These are phyloP conservation scores for Helotiales sp. DNA, from an alignment of 2,329 filamentous ascomycete species.

Conservation along the genomic window DNA sequence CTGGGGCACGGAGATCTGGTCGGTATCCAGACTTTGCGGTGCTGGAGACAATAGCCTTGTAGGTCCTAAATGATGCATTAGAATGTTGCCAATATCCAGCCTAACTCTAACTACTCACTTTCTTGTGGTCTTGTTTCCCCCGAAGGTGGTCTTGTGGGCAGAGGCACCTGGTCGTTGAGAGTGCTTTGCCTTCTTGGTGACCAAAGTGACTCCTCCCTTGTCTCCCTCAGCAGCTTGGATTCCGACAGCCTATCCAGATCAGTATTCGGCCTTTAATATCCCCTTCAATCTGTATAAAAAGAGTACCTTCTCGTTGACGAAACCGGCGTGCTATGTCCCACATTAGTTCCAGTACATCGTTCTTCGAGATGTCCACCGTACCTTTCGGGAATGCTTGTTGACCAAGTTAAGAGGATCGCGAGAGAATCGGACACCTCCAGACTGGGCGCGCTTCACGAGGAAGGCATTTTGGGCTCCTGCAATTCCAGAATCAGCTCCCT, in stretches of 20 bases:
- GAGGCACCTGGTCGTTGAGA: constrained; percentile 74
- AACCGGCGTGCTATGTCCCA: constrained; percentile 78
- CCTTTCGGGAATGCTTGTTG: constrained; percentile 93
- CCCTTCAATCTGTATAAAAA: neutral
- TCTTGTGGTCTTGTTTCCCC: constrained; percentile 74
- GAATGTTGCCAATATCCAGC: neutral
- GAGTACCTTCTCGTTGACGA: constrained; percentile 88
- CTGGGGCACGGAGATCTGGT: constrained; percentile 74
- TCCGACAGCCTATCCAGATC: constrained; percentile 69
- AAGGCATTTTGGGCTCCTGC: constrained; percentile 86
- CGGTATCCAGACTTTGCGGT: constrained; percentile 88
- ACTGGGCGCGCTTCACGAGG: constrained; percentile 86
- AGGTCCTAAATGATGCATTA: constrained; percentile 65
- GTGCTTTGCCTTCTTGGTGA: constrained; percentile 81
- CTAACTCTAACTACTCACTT: constrained; percentile 63
- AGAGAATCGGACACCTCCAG: constrained; percentile 87
- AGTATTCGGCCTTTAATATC: constrained; percentile 24
- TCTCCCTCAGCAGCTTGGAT: constrained; percentile 66
- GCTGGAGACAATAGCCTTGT: constrained; percentile 83
- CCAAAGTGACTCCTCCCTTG: constrained; percentile 79
- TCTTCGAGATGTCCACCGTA: constrained; percentile 48
- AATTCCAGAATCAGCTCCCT: constrained; percentile 29
- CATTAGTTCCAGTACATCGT: constrained; percentile 22
- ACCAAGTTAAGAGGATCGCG: constrained; percentile 91
- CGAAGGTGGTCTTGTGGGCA: constrained; percentile 70